These are phyloP conservation scores for Rutstroemia sp. DNA, from an alignment of 2,329 filamentous ascomycete genomes.

Conservation along the genomic window DNA sequence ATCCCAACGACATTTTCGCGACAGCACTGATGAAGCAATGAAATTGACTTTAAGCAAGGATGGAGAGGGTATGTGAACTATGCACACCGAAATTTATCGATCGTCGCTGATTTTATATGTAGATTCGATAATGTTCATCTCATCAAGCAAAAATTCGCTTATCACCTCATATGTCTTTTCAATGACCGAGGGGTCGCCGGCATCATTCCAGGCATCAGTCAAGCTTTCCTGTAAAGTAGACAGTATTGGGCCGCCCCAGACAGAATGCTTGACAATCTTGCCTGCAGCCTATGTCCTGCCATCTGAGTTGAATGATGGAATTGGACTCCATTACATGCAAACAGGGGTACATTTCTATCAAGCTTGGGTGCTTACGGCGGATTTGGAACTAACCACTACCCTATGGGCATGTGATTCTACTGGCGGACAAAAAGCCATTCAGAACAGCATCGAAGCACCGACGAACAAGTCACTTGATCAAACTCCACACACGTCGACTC, in stretches of 20 bases:
- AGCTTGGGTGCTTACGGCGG: slow-evolving; percentile 35
- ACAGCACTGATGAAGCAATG: slow-evolving; percentile 32
- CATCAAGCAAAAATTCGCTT: slow-evolving; percentile 19
- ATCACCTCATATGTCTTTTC: slow-evolving; percentile 26
- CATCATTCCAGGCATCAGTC: slow-evolving; percentile 18
- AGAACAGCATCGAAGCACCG: slow-evolving; percentile 9
- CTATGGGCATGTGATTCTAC: slow-evolving; percentile 24
- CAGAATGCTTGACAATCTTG: background rate
- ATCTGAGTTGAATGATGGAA: background rate
- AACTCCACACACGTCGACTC: slow-evolving; percentile 1
- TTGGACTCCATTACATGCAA: slow-evolving; percentile 26
- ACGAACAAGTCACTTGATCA: slow-evolving; percentile 8
- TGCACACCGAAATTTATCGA: background rate
- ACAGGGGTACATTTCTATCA: slow-evolving; percentile 40
- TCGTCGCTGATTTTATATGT: background rate
- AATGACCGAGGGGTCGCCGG: slow-evolving; percentile 6
- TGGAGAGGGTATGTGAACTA: slow-evolving; percentile 15
- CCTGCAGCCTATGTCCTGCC: background rate
- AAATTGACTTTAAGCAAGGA: slow-evolving; percentile 32
- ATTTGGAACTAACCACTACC: slow-evolving; percentile 38
- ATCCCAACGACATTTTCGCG: slow-evolving; percentile 39
- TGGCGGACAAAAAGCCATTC: background rate
- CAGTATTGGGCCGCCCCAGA: background rate
- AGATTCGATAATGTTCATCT: slow-evolving; percentile 14
- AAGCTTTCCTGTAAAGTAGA: slow-evolving; percentile 7